A percentile compares a stretch with the other conserved stretches of the same genome.
These are phyloP conservation scores for Poa annua DNA, from an alignment of 176 grass and related monocot species.

Conservation along the genomic window DNA sequence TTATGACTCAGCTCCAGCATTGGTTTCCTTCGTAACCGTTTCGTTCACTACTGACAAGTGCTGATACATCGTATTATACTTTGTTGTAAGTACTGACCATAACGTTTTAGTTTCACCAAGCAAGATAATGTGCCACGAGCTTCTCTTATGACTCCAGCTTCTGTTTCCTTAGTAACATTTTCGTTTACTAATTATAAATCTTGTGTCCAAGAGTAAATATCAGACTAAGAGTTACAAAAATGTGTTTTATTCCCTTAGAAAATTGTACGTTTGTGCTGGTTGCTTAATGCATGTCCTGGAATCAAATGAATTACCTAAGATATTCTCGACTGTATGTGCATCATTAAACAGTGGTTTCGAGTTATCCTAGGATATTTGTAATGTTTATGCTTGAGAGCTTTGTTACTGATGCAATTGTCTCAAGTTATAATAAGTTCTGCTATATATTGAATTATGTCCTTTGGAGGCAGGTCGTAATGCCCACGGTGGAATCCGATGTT, in stretches of 20 bases:
- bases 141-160: background rate
- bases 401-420: slow-evolving; percentile 11
- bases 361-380: background rate
- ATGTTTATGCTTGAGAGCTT: background rate
- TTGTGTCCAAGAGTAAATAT: background rate
- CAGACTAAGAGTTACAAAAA: slow-evolving; percentile 2
- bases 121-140: background rate
- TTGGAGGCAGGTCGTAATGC: slow-evolving; percentile 79
- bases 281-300: background rate
- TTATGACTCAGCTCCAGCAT: background rate
- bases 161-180: background rate
- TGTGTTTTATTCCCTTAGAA: background rate
- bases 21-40: background rate
- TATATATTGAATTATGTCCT: slow-evolving; percentile 8
- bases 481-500: slow-evolving; percentile 86
- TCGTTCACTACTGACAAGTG: background rate
- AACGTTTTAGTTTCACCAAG: background rate
- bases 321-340: background rate
- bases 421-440: background rate
- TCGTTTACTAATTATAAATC: background rate
- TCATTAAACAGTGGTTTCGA: background rate
- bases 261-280: slow-evolving; percentile 9
- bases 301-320: background rate
- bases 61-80: slow-evolving; percentile 14
- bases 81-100: background rate